Evolutionary conservation across 176 grass and related monocot genomes (phyloP), one percentile per base, ranked within the genome.

Genomic region (Carex cristatella): DNA sequence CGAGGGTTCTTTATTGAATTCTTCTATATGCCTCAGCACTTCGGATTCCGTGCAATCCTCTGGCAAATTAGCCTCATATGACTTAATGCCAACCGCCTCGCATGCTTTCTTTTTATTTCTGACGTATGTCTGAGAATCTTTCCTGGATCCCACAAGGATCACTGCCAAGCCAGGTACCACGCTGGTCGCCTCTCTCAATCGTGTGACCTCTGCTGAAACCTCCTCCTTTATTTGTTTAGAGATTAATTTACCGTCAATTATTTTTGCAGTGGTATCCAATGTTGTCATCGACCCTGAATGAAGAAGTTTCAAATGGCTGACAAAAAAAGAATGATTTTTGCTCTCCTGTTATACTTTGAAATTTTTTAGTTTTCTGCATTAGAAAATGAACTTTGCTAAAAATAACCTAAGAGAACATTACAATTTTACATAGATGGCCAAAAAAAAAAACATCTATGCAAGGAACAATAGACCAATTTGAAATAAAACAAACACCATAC

Each of bases 101-200:
- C 93, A 95, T 4, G 96, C 93, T 79, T 94, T 98, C 88, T 92
- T 98, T 88, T 98, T 98, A 78, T 95, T 98, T 51, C 93, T 87
- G 54, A 98, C 96, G 0, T 98, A 95, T 0, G 96, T 98, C 79
- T 98, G 93, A 1, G 93, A 95, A 80, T 98, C 96, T 85, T 95
- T 95, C 83, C 93, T 95, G 5, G 88, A 87, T 1, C 93, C 96
- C 1, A 98, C 96, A 1, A 98, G 78, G 80, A 95, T 95, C 65
- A 98, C 93, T 0, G 91, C 93, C 67, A 98, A 86, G 27, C 93
- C 96, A 16, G 96, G 96, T 66, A 94, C 88, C 61, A 90, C 69
- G 2, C 93, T 91, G 0, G 80, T 91, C 0, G 77, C 90, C 7
- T 95, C 93, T 86, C 89, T 98, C 93, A 94, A 92, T 63, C 83